Conservation (phyloP, 805 yeast species). For the Saturnispora zaruensis region DNA sequence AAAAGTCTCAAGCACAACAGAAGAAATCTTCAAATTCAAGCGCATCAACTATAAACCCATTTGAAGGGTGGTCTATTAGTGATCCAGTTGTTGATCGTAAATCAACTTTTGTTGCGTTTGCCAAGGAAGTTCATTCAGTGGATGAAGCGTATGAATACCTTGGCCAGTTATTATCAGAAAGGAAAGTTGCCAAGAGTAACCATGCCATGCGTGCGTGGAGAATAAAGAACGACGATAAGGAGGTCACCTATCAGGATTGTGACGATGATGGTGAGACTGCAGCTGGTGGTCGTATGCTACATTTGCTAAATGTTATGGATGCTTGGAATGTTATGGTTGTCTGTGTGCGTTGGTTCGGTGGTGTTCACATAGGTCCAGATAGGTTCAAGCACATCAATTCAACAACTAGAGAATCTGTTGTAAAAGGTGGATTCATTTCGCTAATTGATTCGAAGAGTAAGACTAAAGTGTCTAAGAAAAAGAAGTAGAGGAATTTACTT, state of each 20-base stretch:
- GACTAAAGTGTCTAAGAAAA: conserved; percentile 26
- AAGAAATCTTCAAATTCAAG: conserved; percentile 2
- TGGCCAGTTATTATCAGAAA: conserved; percentile 48
- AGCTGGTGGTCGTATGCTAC: conserved; percentile 83
- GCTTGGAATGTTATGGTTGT: conserved; percentile 79
- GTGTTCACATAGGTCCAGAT: conserved; percentile 85
- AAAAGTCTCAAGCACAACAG: conserved; percentile 16
- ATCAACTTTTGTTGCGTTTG: conserved; percentile 77
- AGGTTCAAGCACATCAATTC: conserved; percentile 89
- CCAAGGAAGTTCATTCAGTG: conserved; percentile 51
- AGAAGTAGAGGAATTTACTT: conserved; percentile 8
- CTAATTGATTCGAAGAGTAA: conserved; percentile 18
- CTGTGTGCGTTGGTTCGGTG: conserved; percentile 91
- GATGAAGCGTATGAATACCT: conserved; percentile 55
- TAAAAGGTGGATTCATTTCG: conserved; percentile 47
- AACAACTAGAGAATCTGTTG: conserved; percentile 76
- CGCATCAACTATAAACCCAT: conserved; percentile 30
- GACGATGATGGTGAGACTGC: conserved; percentile 98
- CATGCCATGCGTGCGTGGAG: conserved; percentile 90
- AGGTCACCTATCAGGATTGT: conserved; percentile 65
- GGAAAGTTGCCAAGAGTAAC: conserved; percentile 54
- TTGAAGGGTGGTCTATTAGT: conserved; percentile 69
- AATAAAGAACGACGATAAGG: conserved; percentile 43
- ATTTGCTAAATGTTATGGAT: conserved; percentile 65
- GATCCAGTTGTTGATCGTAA: conserved; percentile 77